phyloP scores from a whole-genome alignment of 108 stramenopile genomes.

The Phaeodactylum tricornutum region DNA sequence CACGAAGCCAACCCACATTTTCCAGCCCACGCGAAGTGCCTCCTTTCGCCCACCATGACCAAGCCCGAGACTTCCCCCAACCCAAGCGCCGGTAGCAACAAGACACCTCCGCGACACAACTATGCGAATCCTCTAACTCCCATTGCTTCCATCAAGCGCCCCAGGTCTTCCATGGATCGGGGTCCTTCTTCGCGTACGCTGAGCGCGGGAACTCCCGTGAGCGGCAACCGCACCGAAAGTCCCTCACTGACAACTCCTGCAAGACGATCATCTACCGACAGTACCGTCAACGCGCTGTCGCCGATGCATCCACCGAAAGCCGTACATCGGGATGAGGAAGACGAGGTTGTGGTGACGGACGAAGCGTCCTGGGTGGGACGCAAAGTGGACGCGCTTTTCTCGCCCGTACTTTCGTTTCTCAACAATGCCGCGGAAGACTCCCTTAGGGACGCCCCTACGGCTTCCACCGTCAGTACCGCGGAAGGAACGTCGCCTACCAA shows the following conservation, averaged over 20 bases:
- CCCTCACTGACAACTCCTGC: too few relatives aligned
- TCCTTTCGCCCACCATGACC: too few relatives aligned
- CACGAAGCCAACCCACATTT: too few relatives aligned
- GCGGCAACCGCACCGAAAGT: background rate
- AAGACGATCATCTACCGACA: too few relatives aligned
- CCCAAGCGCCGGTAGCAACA: too few relatives aligned
- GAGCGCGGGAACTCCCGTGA: background rate
- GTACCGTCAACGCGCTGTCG: constrained; percentile 14
- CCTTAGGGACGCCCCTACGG: background rate
- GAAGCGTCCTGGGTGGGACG: constrained; percentile 30
- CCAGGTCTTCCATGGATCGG: constrained; percentile 23
- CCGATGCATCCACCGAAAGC: constrained; percentile 68
- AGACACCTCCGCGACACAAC: constrained; percentile 21
- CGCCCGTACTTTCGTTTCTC: constrained; percentile 60
- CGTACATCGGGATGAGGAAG: constrained; percentile 14
- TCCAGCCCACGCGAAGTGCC: too few relatives aligned
- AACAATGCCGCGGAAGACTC: constrained; percentile 17
- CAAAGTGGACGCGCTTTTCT: constrained; percentile 58
- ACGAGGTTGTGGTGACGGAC: constrained; percentile 13
- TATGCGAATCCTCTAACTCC: constrained; percentile 54
- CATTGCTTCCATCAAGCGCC: constrained; percentile 56
- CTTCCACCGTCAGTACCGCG: background rate
- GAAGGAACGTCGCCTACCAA: background rate
- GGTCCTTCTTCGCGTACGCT: background rate
- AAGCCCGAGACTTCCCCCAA: too few relatives aligned